Evolutionary conservation across 148 eudicot species (phyloP), one percentile per base, ranked within the genome.

Genomic region (Rhododendron vialii): DNA sequence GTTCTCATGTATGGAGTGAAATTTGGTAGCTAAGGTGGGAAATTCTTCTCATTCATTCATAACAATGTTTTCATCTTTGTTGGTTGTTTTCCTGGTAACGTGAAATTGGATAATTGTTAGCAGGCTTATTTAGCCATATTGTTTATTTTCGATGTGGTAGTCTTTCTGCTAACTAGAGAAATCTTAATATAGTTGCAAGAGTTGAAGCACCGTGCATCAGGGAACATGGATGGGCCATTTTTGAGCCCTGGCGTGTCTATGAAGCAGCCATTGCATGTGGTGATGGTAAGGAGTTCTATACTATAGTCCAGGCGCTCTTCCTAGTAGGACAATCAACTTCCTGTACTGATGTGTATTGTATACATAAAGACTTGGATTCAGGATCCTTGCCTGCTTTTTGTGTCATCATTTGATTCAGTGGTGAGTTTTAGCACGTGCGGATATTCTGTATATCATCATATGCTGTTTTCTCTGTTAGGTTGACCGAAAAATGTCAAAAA

Each of bases 211-310:
- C 94, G 98, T 82, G 95, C 98, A 33, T 93, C 94, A 82, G 98
- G 96, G 69, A 94, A 93, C 87, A 84, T 84, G 87, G 98, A 97
- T 79, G 98, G 93, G 61, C 89, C 91, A 63, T 89, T 92, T 88
- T 80, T 91, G 57, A 94, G 80, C 85, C 98, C 99, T 78, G 99
- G 99, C 48, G 85, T 95, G 87, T 97, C 98, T 48, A 95, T 93
- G 86, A 97, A 94, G 94, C 98, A 94, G 91, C 98, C 99, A 78
- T 94, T 97, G 88, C 99, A 97, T 90, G 99, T 97, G 82, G 88
- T 97, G 88, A 94, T 97, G 99, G 98, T 97, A 91, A 93, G 95
- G 82, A 83, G 86, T 65, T 83, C 22, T 69, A 73, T 47, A 15
- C 2, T 81, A n/a, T 53, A 74, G 74, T 38, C 74, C 55, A 20